Evolutionary conservation across 2,329 filamentous ascomycete genomes (phyloP), one percentile per base, ranked within the genome.

Genomic region (Xylariales sp.): DNA sequence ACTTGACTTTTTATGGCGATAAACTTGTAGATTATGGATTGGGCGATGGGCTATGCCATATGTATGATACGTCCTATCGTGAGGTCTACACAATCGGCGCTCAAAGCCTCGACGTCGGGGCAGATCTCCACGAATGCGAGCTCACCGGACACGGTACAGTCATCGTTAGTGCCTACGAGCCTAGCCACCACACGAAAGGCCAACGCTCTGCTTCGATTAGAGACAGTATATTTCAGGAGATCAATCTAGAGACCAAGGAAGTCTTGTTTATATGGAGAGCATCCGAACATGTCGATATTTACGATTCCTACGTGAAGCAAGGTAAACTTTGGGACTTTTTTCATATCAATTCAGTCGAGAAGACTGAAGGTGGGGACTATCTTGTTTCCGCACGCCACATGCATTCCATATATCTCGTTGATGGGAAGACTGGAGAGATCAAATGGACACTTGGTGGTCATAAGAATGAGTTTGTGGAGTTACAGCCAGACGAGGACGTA

Each of bases 1-100:
- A 50, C 18, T 43, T 50, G 35, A 50, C 48, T 11, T 50, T 50
- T 23, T 50, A 46, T 36, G 48, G 42, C 20, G 48, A 46, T 13
- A 29, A 29, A 14, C 43, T 45, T 33, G 37, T 41, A 6, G 40
- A 35, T 6, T 15, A 35, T n/a, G 48, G 46, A 11, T 32, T 43
- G 2, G 45, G 46, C 4, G 40, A 46, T 14, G 46, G 46, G 11
- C 49, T 41, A 29, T 44, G 44, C 8, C 44, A 45, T 17, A 44
- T 44, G n/a, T 47, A 38, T 30, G 45, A 50, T 23, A 36, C 41
- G 23, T 29, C 40, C 11, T 50, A 50, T 27, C 38, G 39, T 16
- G 43, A 45, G 33, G 40, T 36, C 15, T 43, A 49, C 40, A 43
- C 34, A 13, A 33, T 50, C n/a, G 33, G 37, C 17, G 33, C 44